Conservation (phyloP, 768 basidiomycete species). For the Agaricus subrufescens region DNA sequence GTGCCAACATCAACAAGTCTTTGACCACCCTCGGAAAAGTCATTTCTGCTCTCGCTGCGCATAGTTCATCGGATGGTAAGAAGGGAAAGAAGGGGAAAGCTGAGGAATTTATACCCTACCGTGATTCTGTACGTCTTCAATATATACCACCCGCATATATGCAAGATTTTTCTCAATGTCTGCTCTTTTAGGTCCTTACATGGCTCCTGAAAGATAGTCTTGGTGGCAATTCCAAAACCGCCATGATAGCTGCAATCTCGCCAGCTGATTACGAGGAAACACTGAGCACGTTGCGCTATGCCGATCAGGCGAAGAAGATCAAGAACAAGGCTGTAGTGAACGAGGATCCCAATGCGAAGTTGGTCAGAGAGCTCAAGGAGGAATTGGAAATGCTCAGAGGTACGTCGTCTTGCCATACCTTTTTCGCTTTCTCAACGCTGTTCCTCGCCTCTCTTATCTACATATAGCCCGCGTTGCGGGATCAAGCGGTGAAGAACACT, state of each 20-base stretch:
- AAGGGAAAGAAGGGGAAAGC: constrained; percentile 88
- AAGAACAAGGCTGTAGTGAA: constrained; percentile 99
- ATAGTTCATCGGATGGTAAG: constrained; percentile 62
- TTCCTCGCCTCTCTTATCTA: neutral
- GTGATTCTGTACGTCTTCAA: constrained; percentile 77
- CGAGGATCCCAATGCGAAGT: constrained; percentile 98
- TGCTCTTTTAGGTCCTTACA: constrained; percentile 72
- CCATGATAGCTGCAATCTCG: constrained; percentile 98
- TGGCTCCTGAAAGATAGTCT: constrained; percentile 98
- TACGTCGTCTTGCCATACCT: constrained; percentile 22
- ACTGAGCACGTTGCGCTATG: constrained; percentile 92
- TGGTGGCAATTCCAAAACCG: constrained; percentile 96
- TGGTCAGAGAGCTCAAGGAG: constrained; percentile 98
- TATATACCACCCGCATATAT: constrained; percentile 6
- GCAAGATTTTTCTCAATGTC: neutral
- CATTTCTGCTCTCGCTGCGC: constrained; percentile 82
- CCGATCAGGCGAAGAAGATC: constrained; percentile 99
- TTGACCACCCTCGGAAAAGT: constrained; percentile 97
- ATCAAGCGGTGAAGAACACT: constrained; percentile 66
- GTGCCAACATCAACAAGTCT: constrained; percentile 98
- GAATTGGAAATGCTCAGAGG: constrained; percentile 91
- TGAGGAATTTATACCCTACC: constrained; percentile 94
- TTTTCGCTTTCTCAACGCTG: constrained; percentile 3
- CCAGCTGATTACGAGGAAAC: constrained; percentile 99
- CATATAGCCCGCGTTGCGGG: constrained; percentile 68